Conservation (phyloP, 805 yeast genomes). For the Isabelozyma pseudorhagii region DNA sequence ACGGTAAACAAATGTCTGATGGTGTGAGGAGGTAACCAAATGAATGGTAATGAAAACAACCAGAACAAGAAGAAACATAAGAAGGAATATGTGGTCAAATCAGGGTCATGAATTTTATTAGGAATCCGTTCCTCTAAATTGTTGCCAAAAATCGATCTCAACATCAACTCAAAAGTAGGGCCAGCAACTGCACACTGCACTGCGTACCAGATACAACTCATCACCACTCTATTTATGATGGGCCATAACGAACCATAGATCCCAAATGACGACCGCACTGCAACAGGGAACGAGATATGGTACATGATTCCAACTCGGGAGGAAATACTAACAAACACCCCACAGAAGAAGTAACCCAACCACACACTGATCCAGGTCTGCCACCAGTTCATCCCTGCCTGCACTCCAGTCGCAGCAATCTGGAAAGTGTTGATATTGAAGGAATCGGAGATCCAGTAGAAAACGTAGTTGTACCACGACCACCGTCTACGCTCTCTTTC, state of each 20-base stretch:
- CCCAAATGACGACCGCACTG: conserved; percentile 80
- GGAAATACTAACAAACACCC: conserved; percentile 62
- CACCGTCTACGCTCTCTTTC: conserved; percentile 74
- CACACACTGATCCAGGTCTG: conserved; percentile 86
- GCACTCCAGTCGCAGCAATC: conserved; percentile 80
- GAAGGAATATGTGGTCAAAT: conserved; percentile 70
- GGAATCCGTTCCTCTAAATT: conserved; percentile 61
- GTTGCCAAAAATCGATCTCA: conserved; percentile 69
- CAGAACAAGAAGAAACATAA: conserved; percentile 79
- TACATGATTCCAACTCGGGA: conserved; percentile 82
- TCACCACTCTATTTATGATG: conserved; percentile 78
- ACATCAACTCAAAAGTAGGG: conserved; percentile 57
- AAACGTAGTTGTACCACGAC: conserved; percentile 78
- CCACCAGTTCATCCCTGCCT: conserved; percentile 80
- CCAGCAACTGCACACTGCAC: conserved; percentile 87
- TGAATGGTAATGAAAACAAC: conserved; percentile 73
- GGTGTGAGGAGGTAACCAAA: conserved; percentile 78
- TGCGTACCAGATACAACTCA: conserved; percentile 86
- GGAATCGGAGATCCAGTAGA: conserved; percentile 87
- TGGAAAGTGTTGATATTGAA: conserved; percentile 90
- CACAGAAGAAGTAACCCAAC: conserved; percentile 78
- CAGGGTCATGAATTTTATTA: conserved; percentile 54
- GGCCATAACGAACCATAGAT: conserved; percentile 88
- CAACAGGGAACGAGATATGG: conserved; percentile 83
- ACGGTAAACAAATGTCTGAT: conserved; percentile 81